phyloP scores from a whole-genome alignment of 2,329 filamentous ascomycete species.

The Colletotrichum spaethianum region DNA sequence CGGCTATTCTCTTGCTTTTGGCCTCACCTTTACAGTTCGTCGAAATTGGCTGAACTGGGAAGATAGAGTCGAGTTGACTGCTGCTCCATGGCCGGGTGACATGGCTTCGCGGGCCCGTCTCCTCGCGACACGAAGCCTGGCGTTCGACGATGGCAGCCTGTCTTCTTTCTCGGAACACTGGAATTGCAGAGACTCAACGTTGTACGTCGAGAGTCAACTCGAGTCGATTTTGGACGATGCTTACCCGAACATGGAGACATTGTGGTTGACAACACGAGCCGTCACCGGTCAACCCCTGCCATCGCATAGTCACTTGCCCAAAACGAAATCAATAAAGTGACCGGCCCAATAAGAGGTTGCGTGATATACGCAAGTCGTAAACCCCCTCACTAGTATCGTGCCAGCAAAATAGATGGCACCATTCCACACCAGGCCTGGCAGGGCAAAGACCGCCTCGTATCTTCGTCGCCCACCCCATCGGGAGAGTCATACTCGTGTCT shows the following conservation, averaged over 20 bases:
- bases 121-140: slow-evolving; percentile 6
- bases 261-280: slow-evolving; percentile 30
- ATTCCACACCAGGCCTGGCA: slow-evolving; percentile 31
- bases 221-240: neutral
- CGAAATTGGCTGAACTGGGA: neutral
- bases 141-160: neutral
- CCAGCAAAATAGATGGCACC: slow-evolving; percentile 11
- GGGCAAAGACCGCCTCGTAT: slow-evolving; percentile 36
- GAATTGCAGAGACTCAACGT: neutral
- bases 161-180: neutral
- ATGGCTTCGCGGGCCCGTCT: neutral
- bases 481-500: slow-evolving; percentile 26
- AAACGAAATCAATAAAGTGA: slow-evolving; percentile 35
- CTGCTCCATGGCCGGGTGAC: neutral
- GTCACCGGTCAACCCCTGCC: slow-evolving; percentile 21
- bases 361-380: slow-evolving; percentile 1
- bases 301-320: slow-evolving; percentile 32
- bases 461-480: slow-evolving; percentile 8
- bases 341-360: slow-evolving; percentile 33
- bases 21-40: neutral
- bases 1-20: neutral
- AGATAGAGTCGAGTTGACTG: neutral
- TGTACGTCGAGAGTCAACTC: neutral
- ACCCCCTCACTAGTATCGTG: neutral
- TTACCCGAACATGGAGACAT: neutral